A percentile compares a stretch with the other conserved stretches of the same genome.
These are phyloP conservation scores for Pichia cephalocereana DNA, from an alignment of 805 yeast species.

Conservation along the genomic window DNA sequence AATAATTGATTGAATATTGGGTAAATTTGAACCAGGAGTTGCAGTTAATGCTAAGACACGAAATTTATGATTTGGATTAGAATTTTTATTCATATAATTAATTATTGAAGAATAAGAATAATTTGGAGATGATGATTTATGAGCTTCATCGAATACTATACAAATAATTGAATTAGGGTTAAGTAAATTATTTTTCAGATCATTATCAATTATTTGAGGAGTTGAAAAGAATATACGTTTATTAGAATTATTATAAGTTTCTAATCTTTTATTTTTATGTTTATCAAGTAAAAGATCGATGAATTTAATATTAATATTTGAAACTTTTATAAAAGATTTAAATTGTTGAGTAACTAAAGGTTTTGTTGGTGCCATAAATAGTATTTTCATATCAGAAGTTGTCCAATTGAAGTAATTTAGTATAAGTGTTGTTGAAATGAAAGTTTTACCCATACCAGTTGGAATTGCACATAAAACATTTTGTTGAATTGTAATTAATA, in stretches of 20 bases:
- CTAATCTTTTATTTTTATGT: constrained; percentile 48
- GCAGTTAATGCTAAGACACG: constrained; percentile 87
- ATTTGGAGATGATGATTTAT: constrained; percentile 72
- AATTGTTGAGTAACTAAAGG: constrained; percentile 96
- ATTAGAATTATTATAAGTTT: constrained; percentile 52
- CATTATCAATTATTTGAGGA: constrained; percentile 94
- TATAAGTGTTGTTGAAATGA: constrained; percentile 92
- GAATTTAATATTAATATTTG: constrained; percentile 70
- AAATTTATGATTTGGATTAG: constrained; percentile 32
- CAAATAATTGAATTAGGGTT: constrained; percentile 70
- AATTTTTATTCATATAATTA: constrained; percentile 47
- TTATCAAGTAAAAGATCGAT: constrained; percentile 68
- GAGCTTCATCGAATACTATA: constrained; percentile 91
- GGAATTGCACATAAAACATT: constrained; percentile 88
- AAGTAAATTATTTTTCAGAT: constrained; percentile 61
- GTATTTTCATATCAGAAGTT: constrained; percentile 53
- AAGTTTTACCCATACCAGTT: constrained; percentile 95
- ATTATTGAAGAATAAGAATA: constrained; percentile 87
- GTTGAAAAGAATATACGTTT: constrained; percentile 86
- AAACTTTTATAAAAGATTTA: constrained; percentile 79
- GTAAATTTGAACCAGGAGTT: constrained; percentile 85
- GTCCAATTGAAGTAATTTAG: constrained; percentile 86
- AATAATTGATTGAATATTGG: constrained; percentile 80
- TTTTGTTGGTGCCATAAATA: constrained; percentile 95
- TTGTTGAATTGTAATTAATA: constrained; percentile 56